phyloP scores from a whole-genome alignment of 2,329 filamentous ascomycete species.

The Cryoendolithus antarcticus region DNA sequence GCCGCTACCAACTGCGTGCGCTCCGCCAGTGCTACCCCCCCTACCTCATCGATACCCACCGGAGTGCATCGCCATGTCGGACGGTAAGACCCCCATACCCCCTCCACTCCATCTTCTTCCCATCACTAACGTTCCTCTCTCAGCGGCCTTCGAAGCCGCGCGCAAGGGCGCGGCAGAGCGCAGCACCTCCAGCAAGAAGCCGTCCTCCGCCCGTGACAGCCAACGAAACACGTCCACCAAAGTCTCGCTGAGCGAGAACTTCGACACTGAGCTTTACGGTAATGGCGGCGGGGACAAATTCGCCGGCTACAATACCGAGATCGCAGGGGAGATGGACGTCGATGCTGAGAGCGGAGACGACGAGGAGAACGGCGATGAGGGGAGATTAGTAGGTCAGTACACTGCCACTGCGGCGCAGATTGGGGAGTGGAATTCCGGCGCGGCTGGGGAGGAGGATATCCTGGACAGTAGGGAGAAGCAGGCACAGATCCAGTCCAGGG shows the following conservation, averaged over 20 bases:
- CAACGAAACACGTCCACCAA: conserved; percentile 75
- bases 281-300: conserved; percentile 62
- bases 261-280: conserved; percentile 82
- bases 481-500: conserved; percentile 79
- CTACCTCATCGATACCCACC: too few species aligned
- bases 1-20: too few species aligned
- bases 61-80: conserved; percentile 22
- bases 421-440: conserved; percentile 82
- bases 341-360: conserved; percentile 66
- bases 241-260: conserved; percentile 78
- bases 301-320: conserved; percentile 80
- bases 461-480: conserved; percentile 77
- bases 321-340: conserved; percentile 66
- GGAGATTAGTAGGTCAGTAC: conserved; percentile 80
- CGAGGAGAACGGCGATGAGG: conserved; percentile 52
- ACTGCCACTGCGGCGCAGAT: conserved; percentile 86
- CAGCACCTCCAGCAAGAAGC: conserved; percentile 72
- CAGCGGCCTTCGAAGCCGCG: conserved; percentile 76
- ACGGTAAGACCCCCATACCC: conserved; percentile 14
- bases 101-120: conserved; percentile 2
- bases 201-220: conserved; percentile 62
- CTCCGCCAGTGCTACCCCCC: too few species aligned
- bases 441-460: conserved; percentile 85
- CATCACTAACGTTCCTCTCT: conserved; percentile 3
- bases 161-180: conserved; percentile 85